Evolutionary conservation across 495 filamentous ascomycete species (phyloP).

Genomic region (Tirmania nivea): DNA sequence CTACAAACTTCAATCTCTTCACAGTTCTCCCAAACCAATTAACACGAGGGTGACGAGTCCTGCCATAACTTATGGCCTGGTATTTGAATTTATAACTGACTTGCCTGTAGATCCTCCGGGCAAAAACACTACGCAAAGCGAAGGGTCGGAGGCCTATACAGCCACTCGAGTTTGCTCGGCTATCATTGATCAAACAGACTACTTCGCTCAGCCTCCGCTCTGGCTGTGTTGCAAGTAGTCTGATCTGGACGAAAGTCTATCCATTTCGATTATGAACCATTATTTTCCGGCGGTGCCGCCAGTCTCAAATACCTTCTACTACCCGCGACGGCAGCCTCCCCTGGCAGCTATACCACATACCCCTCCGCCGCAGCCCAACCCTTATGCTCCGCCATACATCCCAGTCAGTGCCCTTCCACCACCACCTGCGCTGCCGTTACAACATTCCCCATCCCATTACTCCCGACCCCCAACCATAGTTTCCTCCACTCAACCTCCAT

Average conservation of each 20-base stretch:
- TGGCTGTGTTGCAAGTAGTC: constrained; percentile 17
- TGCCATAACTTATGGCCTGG: too few relatives aligned
- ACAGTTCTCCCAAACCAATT: too few relatives aligned
- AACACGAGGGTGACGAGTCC: too few relatives aligned
- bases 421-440: not conserved
- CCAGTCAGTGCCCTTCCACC: not conserved
- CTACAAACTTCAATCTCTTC: too few relatives aligned
- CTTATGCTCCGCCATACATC: not conserved
- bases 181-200: not conserved
- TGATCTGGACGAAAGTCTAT: constrained; percentile 5
- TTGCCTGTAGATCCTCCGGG: too few relatives aligned
- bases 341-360: not conserved
- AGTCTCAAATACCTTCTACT: constrained; percentile 6
- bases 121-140: too few relatives aligned
- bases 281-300: constrained; percentile 10
- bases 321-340: not conserved
- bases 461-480: constrained; percentile 6
- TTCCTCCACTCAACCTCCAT: constrained; percentile 3
- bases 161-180: not conserved
- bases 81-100: too few relatives aligned
- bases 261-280: constrained; percentile 13
- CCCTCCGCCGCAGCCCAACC: not conserved
- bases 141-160: too few relatives aligned
- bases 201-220: constrained; percentile 10
- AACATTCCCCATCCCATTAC: constrained; percentile 4